phyloP scores from a whole-genome alignment of 202 grass and related monocot genomes.

The Carex sylvatica region DNA sequence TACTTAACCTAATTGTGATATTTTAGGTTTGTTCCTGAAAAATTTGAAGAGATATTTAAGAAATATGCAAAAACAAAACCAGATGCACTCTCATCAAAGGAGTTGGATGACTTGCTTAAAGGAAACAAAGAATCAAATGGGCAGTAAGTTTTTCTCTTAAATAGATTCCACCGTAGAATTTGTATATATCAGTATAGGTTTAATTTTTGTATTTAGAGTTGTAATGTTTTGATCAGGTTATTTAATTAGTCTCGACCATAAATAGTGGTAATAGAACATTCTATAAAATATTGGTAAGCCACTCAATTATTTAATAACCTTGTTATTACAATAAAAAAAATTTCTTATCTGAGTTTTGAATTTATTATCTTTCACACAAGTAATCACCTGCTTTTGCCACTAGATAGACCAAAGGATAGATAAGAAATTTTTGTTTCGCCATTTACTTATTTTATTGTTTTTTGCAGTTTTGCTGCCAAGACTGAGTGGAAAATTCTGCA shows the following conservation, averaged over 20 bases:
- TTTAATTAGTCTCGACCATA: background rate
- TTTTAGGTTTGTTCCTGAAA: slow-evolving; percentile 56
- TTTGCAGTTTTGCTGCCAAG: slow-evolving; percentile 46
- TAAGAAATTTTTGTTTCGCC: background rate
- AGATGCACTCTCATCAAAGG: slow-evolving; percentile 37
- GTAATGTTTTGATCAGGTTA: background rate
- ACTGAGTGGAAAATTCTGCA: slow-evolving; percentile 72
- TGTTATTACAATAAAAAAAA: no score
- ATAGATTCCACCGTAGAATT: background rate
- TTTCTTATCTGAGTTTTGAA: no score
- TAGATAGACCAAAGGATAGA: background rate
- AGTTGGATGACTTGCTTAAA: slow-evolving; percentile 49
- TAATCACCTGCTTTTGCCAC: no score
- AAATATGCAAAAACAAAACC: slow-evolving; percentile 49
- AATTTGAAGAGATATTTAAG: slow-evolving; percentile 72
- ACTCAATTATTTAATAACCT: no score
- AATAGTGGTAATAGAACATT: background rate
- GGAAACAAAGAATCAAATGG: slow-evolving; percentile 54
- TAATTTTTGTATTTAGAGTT: background rate
- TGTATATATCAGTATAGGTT: background rate
- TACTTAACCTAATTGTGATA: background rate
- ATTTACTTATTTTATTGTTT: background rate
- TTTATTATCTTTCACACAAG: no score
- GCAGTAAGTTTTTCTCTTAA: slow-evolving; percentile 39
- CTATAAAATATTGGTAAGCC: background rate